Evolutionary conservation across 192 early-diverging fungal genomes (phyloP).

Genomic region (Entomortierella parvispora): DNA sequence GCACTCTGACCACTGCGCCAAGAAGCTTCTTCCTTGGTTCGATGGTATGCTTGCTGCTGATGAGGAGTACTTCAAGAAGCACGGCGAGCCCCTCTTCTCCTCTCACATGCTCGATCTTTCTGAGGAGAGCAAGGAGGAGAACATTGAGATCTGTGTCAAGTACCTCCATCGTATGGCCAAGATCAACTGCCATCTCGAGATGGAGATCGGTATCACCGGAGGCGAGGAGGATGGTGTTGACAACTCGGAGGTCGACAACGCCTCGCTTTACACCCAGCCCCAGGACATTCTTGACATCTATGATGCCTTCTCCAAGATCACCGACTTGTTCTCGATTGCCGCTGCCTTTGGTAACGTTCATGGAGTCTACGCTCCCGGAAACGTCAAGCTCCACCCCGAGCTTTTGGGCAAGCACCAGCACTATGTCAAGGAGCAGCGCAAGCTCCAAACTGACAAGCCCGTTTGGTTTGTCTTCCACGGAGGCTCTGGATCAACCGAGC

Average conservation of each 20-base stretch:
- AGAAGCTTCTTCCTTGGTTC: constrained; percentile 95
- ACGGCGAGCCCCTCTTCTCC: constrained; percentile 94
- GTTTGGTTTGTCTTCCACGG: constrained; percentile 97
- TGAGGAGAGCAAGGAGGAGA: constrained; percentile 92
- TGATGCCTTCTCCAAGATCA: constrained; percentile 83
- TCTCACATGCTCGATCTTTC: constrained; percentile 97
- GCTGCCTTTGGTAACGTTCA: constrained; percentile 95
- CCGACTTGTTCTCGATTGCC: constrained; percentile 92
- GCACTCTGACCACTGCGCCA: constrained; percentile 96
- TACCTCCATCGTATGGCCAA: constrained; percentile 92
- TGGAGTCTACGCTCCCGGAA: constrained; percentile 94
- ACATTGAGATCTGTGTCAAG: constrained; percentile 87
- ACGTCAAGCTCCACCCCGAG: constrained; percentile 91
- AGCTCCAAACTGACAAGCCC: constrained; percentile 68
- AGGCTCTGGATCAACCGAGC: constrained; percentile 83
- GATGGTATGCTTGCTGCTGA: constrained; percentile 95
- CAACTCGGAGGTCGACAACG: constrained; percentile 91
- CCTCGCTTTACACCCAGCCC: constrained; percentile 91
- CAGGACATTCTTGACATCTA: constrained; percentile 96
- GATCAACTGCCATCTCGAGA: constrained; percentile 89
- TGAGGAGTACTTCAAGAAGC: constrained; percentile 89
- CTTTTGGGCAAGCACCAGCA: constrained; percentile 90
- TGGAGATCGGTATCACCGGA: constrained; percentile 98
- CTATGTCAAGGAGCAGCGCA: constrained; percentile 76
- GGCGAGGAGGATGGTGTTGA: constrained; percentile 98